Base-by-base conservation (phyloP, 1,139 yeast genomes). In the Debaryomyces fabryi region DNA sequence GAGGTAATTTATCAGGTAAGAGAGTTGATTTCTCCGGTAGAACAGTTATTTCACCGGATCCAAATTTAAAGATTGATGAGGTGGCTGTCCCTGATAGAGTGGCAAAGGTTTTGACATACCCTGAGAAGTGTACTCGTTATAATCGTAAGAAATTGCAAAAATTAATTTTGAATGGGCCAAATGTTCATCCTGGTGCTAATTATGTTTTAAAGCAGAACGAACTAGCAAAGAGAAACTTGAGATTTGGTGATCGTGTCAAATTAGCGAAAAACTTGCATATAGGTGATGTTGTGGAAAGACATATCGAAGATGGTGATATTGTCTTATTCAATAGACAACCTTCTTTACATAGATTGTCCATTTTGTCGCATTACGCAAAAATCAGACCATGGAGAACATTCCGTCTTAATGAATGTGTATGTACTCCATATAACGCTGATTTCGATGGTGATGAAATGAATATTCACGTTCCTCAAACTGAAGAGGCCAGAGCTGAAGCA, bases 401-500 rank as follows among this genome's bases (percentile, higher is more conserved):
- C 73, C 79, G 99, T 58, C 79, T 95, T 59, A 95, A 95, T 64
- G 99, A 95, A 69, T 95, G 99, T 86, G 99, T 93, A 13, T 95
- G 99, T 76, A 93, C 99, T 0, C 99, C 99, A 1, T 95, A 93
- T 71, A 95, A 95, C 68, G 99, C 99, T 38, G 99, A 95, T 81
- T 95, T 95, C 64, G 99, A 95, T 69, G 99, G 99, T 68, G 99
- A 95, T 71, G 99, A 95, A 71, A 95, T 95, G 99, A 95, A 95
- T 68, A 77, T 95, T 64, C 99, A 95, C 64, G 99, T 95, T 39
- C 99, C 99, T 2, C 99, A 95, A 71, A 93, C 99, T 0, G 99
- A 95, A 69, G 99, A 95, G 69, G 99, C 99, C 1, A 78, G 99
- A 58, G 96, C 99, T 0, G 99, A 95, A 69, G 99, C 99, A 15